Evolutionary conservation across 352 stramenopile genomes (phyloP), one percentile per base, ranked within the genome.

Genomic region (Pythium insidiosum): DNA sequence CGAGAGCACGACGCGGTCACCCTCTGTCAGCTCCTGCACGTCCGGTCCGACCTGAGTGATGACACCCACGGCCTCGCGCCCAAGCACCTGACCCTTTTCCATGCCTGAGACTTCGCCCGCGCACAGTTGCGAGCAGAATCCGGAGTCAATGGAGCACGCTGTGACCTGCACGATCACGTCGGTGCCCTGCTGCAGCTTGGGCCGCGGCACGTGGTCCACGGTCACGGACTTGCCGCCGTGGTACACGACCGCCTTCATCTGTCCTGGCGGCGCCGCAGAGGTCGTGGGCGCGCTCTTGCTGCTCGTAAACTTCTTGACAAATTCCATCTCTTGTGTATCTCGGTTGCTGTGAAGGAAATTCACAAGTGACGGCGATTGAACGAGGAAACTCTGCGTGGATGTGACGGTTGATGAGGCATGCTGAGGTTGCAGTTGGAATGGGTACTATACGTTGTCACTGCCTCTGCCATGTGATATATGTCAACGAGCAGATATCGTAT

Each of bases 1-100:
- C 33, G 75, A 77, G 15, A 85, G 58, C 29, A 81, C 77, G n/a
- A 91, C 76, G 36, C 66, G 73, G 38, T 91, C 73, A 38, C 79
- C 79, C 12, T 58, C 38, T 28, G 71, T 76, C 33, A 91, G 43
- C 29, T 73, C 70, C 15, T 42, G 37, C 22, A 88, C 64, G 7
- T 80, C 56, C 13, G 59, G 47, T 6, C 78, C 78, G 0, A 76
- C 63, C 18, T 63, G 56, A 6, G 80, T 59, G 11, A 91, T 59
- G 16, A 84, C 26, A 2, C 78, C 78, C 2, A 86, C 60, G n/a
- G 68, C 73, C 50, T 91, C 78, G 31, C 70, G 82, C 30, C 78
- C 78, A 15, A 88, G 43, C 21, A 88, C 63, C 30, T 86, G 70
- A 20, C 74, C 63, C 47, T 72, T 76, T 21, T 77, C 63, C 57